Base-by-base conservation (phyloP, 2,329 filamentous ascomycete genomes). In the Apiospora aurea region DNA sequence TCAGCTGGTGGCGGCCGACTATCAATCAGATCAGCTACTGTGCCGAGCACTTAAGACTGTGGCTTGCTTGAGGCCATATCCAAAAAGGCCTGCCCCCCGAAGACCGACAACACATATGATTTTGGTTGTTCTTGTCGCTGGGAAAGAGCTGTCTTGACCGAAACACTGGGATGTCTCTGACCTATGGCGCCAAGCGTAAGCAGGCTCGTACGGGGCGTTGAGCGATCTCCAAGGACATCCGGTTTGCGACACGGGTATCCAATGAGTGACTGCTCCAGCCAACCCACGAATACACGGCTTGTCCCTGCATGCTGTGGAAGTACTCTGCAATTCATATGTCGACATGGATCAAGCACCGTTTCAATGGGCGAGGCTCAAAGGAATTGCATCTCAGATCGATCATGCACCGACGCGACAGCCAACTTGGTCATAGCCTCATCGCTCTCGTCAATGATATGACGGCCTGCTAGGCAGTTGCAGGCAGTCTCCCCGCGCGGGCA, bases 401-500 rank as follows among this genome's bases (percentile, higher is more conserved):
- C 8, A 46, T 29, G 24, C 41, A 34, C 46, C 41, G 21, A 26
- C 11, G 26, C n/a, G 10, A 46, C 29, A 38, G 10, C 66, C 18
- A 18, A 4, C 16, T 46, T 29, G 16, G 26, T 44, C 3, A 26
- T 5, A 64, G 11, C 29, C 21, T 38, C 18, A 14, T 41, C 29
- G 57, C 34, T 38, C 13, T 68, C 14, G 11, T 34, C 38, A 14
- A 26, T 46, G 29, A 46, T 44, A 44, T 1, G 64, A 67, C 11
- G 14, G 66, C 29, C 16, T 0, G 41, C 26, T 46, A 38, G 69
- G 49, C 57, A 64, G 46, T 69, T 3, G 47, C 68, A 26, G 44
- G 26, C 29, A 66, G 46, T 68, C 70, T 44, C 67, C 53, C 68
- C 68, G 26, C 41, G 44, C 49, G 34, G 53, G 49, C 26, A 51